Evolutionary conservation across 257 asterid genomes (phyloP).

Genomic region (Mentha longifolia): DNA sequence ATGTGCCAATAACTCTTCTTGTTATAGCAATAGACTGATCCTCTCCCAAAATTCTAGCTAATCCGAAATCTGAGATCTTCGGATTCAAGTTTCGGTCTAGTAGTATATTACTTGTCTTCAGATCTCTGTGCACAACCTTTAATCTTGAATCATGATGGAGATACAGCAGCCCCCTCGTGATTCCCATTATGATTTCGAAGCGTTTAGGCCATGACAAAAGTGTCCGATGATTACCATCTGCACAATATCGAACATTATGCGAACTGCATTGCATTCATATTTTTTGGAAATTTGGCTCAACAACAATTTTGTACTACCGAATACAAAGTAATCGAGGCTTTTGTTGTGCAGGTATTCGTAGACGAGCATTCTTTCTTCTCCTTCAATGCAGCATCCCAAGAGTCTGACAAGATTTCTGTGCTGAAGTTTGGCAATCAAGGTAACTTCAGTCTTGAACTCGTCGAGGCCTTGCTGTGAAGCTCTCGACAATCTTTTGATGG

Average conservation of each 20-base stretch:
- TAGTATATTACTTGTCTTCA: slow-evolving; percentile 54
- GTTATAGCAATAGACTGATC: slow-evolving; percentile 41
- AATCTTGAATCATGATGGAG: slow-evolving; percentile 58
- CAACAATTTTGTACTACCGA: slow-evolving; percentile 27
- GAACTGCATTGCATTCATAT: too few relatives aligned
- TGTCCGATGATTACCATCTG: slow-evolving; percentile 33
- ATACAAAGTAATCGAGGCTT: slow-evolving; percentile 37
- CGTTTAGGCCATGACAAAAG: slow-evolving; percentile 49
- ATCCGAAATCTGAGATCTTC: slow-evolving; percentile 58
- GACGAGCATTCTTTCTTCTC: slow-evolving; percentile 38
- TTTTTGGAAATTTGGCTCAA: too few relatives aligned
- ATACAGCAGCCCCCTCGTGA: slow-evolving; percentile 49
- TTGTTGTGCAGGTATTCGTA: slow-evolving; percentile 39
- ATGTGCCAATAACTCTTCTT: slow-evolving; percentile 15
- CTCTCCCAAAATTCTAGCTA: slow-evolving; percentile 47
- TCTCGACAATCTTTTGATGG: slow-evolving; percentile 52
- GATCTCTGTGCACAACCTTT: slow-evolving; percentile 53
- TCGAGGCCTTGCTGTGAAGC: slow-evolving; percentile 46
- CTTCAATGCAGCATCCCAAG: slow-evolving; percentile 52
- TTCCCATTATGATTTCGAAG: slow-evolving; percentile 43
- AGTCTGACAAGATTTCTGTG: slow-evolving; percentile 54
- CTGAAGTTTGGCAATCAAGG: slow-evolving; percentile 49
- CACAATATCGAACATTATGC: not conserved
- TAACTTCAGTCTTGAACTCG: slow-evolving; percentile 42
- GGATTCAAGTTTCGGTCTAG: slow-evolving; percentile 44